phyloP scores from a whole-genome alignment of 768 basidiomycete species.

The Leccinellum rugosiceps region DNA sequence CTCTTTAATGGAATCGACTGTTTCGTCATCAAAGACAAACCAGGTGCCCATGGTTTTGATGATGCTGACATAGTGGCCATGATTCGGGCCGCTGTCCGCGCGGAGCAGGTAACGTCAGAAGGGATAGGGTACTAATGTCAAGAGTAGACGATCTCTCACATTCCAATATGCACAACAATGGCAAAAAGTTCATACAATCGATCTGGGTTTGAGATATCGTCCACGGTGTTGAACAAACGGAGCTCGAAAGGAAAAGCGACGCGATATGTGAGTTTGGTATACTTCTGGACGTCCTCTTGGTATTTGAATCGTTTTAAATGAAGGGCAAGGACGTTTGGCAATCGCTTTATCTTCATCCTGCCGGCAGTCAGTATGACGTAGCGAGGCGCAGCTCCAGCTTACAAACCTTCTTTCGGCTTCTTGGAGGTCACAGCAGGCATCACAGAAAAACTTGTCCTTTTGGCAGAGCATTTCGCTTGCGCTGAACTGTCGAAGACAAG shows the following conservation, averaged over 20 bases:
- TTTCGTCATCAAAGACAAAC: slow-evolving; percentile 96
- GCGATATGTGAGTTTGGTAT: slow-evolving; percentile 94
- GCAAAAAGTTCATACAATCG: slow-evolving; percentile 92
- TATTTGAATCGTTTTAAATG: slow-evolving; percentile 99
- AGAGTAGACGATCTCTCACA: slow-evolving; percentile 53
- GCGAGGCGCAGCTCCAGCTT: not conserved
- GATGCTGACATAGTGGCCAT: slow-evolving; percentile 96
- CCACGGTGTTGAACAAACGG: slow-evolving; percentile 94
- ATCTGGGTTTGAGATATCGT: slow-evolving; percentile 89
- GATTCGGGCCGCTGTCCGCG: slow-evolving; percentile 81
- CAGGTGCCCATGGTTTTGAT: slow-evolving; percentile 83
- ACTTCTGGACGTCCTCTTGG: slow-evolving; percentile 85
- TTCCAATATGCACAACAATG: slow-evolving; percentile 98
- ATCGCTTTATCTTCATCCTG: slow-evolving; percentile 98
- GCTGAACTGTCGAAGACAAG: slow-evolving; percentile 94
- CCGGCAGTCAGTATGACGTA: slow-evolving; percentile 6
- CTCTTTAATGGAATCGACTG: slow-evolving; percentile 84
- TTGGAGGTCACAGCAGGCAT: slow-evolving; percentile 93
- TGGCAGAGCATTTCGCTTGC: slow-evolving; percentile 98
- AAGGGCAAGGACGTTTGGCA: slow-evolving; percentile 92
- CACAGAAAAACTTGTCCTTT: slow-evolving; percentile 98
- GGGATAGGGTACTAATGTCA: not conserved
- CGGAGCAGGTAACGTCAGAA: slow-evolving; percentile 14
- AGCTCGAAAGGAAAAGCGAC: slow-evolving; percentile 96
- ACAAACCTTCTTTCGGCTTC: slow-evolving; percentile 93